A percentile compares a stretch with the other conserved stretches of the same genome.
phyloP scores from a whole-genome alignment of 441 rosid species.

The Gossypium gossypioides region DNA sequence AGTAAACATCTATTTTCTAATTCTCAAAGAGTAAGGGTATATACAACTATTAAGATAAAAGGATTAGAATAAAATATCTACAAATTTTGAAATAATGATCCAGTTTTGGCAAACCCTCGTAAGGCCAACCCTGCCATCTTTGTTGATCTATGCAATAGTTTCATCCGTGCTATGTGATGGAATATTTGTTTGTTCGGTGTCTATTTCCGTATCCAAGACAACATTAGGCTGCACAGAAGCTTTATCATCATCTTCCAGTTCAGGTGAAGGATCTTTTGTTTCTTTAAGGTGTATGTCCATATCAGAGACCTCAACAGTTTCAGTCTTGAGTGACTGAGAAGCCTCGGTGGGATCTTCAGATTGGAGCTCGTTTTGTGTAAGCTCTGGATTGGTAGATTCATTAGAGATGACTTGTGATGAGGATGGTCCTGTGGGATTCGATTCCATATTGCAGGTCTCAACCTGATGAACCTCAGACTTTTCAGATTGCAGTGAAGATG shows the following conservation, averaged over 20 bases:
- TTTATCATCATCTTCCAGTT: neutral
- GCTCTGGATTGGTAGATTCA: constrained; percentile 15
- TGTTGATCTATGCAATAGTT: constrained; percentile 3
- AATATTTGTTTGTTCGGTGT: constrained; percentile 8
- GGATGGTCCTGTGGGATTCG: neutral
- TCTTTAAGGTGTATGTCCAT: constrained; percentile 17
- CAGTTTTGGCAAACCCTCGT: neutral
- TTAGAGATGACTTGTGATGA: neutral
- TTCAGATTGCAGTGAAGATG: neutral
- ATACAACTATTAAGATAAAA: neutral
- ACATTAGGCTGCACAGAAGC: neutral
- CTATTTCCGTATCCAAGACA: constrained; percentile 8
- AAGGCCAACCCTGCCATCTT: neutral
- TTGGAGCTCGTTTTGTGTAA: constrained; percentile 8
- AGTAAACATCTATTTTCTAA: neutral
- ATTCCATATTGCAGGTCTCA: constrained; percentile 3
- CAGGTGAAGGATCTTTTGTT: constrained; percentile 2
- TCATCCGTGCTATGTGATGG: constrained; percentile 1
- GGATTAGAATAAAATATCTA: neutral
- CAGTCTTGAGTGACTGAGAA: neutral
- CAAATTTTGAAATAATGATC: neutral
- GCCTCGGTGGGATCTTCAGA: neutral
- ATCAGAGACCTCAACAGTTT: neutral
- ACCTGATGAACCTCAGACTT: neutral
- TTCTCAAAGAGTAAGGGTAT: neutral